Percentiles rank a stretch among this genome's conserved stretches.
Evolutionary conservation across 2,329 filamentous ascomycete genomes (phyloP).

Genomic region (Phyllosticta capitalensis): DNA sequence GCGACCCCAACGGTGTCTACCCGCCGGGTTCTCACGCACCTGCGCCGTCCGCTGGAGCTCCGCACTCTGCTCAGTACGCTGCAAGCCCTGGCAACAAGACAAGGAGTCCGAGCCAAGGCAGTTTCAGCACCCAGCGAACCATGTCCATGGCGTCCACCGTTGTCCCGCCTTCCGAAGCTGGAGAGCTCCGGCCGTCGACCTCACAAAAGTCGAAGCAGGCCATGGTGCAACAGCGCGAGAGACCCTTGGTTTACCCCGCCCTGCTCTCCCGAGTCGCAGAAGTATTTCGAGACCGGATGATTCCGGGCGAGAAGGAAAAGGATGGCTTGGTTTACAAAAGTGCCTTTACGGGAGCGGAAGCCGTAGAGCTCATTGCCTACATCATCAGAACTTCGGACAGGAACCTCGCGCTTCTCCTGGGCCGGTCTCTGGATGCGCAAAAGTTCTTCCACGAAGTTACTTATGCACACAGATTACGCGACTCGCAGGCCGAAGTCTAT

Average conservation of each 20-base stretch:
- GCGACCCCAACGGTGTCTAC: conserved; percentile 19
- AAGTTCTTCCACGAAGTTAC: conserved; percentile 99
- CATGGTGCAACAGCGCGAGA: conserved; percentile 47
- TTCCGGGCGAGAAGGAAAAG: conserved; percentile 80
- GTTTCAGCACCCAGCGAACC: conserved; percentile 51
- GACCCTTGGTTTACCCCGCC: conserved; percentile 88
- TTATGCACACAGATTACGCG: conserved; percentile 89
- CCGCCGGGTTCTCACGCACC: neutral
- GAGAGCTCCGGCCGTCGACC: conserved; percentile 36
- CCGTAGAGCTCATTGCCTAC: conserved; percentile 88
- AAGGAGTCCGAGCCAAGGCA: conserved; percentile 28
- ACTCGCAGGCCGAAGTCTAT: conserved; percentile 91
- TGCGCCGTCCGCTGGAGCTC: conserved; percentile 6
- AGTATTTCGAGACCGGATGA: conserved; percentile 82
- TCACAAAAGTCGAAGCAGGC: conserved; percentile 36
- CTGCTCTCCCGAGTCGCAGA: conserved; percentile 87
- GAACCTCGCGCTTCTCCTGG: conserved; percentile 83
- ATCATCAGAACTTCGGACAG: conserved; percentile 96
- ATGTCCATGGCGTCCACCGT: conserved; percentile 92
- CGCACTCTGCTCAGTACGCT: conserved; percentile 1
- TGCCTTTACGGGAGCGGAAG: conserved; percentile 89
- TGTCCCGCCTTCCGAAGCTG: conserved; percentile 53
- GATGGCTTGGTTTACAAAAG: conserved; percentile 97
- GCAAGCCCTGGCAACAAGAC: conserved; percentile 23
- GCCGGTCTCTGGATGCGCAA: conserved; percentile 87